phyloP scores from a whole-genome alignment of 768 basidiomycete genomes.

The Trametes villosa region DNA sequence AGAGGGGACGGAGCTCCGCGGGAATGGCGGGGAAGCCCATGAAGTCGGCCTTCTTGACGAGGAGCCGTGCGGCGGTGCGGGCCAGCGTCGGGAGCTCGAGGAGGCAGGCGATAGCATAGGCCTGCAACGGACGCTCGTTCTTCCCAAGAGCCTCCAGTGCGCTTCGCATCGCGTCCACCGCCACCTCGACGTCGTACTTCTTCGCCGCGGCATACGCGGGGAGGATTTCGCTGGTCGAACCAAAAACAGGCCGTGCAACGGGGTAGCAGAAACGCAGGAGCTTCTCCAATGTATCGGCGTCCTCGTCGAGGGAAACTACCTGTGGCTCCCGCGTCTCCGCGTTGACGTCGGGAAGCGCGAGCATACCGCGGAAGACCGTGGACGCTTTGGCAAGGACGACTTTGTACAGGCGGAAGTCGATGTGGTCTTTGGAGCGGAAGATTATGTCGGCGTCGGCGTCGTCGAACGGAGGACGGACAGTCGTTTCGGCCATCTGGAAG shows the following conservation, averaged over 20 bases:
- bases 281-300: conserved; percentile 9
- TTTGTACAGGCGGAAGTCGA: conserved; percentile 49
- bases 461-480: conserved; percentile 32
- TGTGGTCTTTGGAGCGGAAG: conserved; percentile 46
- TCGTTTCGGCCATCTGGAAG: background rate
- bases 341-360: conserved; percentile 30
- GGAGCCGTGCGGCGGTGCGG: background rate
- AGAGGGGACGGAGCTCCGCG: background rate
- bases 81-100: background rate
- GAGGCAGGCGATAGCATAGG: background rate
- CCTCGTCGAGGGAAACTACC: conserved; percentile 10
- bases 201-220: conserved; percentile 23
- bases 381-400: conserved; percentile 47
- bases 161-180: background rate
- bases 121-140: background rate
- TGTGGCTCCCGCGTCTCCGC: background rate
- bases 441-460: conserved; percentile 47
- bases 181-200: conserved; percentile 20
- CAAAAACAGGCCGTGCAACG: conserved; percentile 9
- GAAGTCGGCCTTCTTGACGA: background rate
- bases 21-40: background rate
- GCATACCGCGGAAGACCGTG: conserved; percentile 42
- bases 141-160: background rate
- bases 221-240: conserved; percentile 5
- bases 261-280: conserved; percentile 21